These are phyloP conservation scores for Cryptosporidium ubiquitum DNA, from an alignment of 169 alveolate species.

Conservation along the genomic window DNA sequence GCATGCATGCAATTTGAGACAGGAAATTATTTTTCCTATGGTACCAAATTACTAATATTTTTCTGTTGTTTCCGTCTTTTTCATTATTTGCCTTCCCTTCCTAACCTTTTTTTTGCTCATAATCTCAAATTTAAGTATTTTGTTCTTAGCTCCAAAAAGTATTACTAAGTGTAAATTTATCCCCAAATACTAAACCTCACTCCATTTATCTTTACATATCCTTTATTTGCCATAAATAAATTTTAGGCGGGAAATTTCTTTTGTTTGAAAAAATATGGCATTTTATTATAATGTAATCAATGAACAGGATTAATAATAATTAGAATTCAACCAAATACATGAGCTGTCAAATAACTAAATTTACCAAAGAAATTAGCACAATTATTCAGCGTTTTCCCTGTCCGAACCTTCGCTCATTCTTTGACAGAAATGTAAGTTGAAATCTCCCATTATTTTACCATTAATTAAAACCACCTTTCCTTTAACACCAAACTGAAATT, in stretches of 20 bases:
- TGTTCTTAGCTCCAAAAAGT: too few relatives aligned
- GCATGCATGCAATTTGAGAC: conserved; percentile 11
- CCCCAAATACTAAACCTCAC: not conserved
- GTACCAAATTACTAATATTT: too few relatives aligned
- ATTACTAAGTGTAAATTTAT: too few relatives aligned
- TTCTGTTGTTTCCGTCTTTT: too few relatives aligned
- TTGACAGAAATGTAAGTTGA: conserved; percentile 56
- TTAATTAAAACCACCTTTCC: not conserved
- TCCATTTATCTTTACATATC: not conserved
- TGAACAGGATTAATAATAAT: not conserved
- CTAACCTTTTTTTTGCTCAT: not conserved
- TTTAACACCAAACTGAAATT: not conserved
- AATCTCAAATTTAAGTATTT: not conserved
- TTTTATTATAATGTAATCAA: not conserved
- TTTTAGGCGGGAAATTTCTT: not conserved
- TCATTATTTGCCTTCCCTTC: not conserved
- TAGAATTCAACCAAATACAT: not conserved
- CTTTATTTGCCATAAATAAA: not conserved
- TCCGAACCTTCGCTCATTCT: conserved; percentile 51
- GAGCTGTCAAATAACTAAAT: conserved; percentile 5
- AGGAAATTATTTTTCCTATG: not conserved
- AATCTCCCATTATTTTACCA: not conserved
- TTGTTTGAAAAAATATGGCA: not conserved
- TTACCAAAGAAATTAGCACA: conserved; percentile 1
- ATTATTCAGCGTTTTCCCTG: conserved; percentile 9